These are phyloP conservation scores for Cytospora chrysosperma DNA, from an alignment of 2,329 filamentous ascomycete genomes.

Conservation along the genomic window DNA sequence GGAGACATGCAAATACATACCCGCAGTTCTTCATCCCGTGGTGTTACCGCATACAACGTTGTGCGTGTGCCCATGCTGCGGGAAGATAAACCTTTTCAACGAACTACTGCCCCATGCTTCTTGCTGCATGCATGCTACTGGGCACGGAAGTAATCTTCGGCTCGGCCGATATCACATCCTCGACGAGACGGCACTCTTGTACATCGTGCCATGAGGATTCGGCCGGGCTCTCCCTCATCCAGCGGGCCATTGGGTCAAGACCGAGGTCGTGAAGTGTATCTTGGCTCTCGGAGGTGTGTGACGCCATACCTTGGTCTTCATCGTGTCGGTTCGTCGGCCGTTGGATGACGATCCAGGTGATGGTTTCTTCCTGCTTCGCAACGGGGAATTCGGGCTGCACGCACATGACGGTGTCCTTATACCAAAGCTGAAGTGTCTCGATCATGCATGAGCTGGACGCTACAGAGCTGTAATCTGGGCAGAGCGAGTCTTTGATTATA, in stretches of 20 bases:
- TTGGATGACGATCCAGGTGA: no score
- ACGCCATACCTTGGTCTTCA: background rate
- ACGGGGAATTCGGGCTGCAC: background rate
- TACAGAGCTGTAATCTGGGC: background rate
- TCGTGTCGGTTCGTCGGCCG: background rate
- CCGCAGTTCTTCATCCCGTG: background rate
- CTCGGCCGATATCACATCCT: background rate
- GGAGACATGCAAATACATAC: background rate
- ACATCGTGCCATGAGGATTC: background rate
- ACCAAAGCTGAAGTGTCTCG: background rate
- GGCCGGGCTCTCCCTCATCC: background rate
- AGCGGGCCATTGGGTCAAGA: background rate
- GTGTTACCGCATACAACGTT: background rate
- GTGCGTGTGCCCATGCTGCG: background rate
- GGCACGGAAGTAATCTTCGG: background rate
- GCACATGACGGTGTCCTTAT: background rate
- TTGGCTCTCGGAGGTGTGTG: background rate
- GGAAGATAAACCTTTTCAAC: background rate
- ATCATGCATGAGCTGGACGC: background rate
- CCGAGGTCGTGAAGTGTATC: background rate
- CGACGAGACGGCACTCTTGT: background rate
- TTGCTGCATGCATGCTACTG: conserved; percentile 4
- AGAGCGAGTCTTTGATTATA: background rate
- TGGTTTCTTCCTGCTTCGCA: background rate
- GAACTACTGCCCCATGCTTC: background rate